phyloP scores from a whole-genome alignment of 495 filamentous ascomycete species.

The Hypoxylon lenormandii region DNA sequence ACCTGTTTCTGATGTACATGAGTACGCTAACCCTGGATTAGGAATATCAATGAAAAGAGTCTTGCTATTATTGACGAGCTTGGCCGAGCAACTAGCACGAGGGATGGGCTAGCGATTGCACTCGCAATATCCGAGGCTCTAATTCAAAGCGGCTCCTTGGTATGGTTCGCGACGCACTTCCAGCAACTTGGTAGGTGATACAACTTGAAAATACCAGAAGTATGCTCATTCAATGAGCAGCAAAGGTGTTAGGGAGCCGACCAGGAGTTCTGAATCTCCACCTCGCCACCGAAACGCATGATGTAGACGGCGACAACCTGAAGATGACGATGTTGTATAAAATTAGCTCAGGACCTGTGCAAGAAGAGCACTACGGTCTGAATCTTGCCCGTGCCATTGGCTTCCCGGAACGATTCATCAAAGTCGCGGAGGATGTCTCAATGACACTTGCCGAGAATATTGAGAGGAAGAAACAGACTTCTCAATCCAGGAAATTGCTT shows the following conservation, averaged over 20 bases:
- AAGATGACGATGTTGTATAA: slow-evolving; percentile 88
- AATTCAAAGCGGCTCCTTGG: slow-evolving; percentile 76
- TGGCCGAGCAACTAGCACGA: slow-evolving; percentile 88
- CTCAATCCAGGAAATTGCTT: slow-evolving; percentile 67
- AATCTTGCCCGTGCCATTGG: slow-evolving; percentile 79
- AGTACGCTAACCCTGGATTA: slow-evolving; percentile 30
- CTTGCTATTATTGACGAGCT: slow-evolving; percentile 93
- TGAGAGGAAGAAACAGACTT: slow-evolving; percentile 65
- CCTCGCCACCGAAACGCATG: slow-evolving; percentile 74
- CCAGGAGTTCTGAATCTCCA: slow-evolving; percentile 84
- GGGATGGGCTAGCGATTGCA: slow-evolving; percentile 90
- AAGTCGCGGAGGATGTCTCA: slow-evolving; percentile 74
- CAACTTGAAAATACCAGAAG: neutral
- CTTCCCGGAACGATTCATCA: slow-evolving; percentile 74
- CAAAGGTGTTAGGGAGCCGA: slow-evolving; percentile 77
- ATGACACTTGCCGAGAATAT: slow-evolving; percentile 66
- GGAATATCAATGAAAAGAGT: slow-evolving; percentile 77
- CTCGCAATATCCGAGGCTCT: slow-evolving; percentile 87
- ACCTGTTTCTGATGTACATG: slow-evolving; percentile 60
- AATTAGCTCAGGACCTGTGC: slow-evolving; percentile 74
- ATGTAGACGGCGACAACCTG: slow-evolving; percentile 54
- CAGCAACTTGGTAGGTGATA: slow-evolving; percentile 70
- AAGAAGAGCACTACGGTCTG: slow-evolving; percentile 82
- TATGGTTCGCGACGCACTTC: slow-evolving; percentile 97
- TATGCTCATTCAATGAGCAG: slow-evolving; percentile 48